Evolutionary conservation across 495 filamentous ascomycete genomes (phyloP), one percentile per base, ranked within the genome.

Genomic region (Apodospora peruviana): DNA sequence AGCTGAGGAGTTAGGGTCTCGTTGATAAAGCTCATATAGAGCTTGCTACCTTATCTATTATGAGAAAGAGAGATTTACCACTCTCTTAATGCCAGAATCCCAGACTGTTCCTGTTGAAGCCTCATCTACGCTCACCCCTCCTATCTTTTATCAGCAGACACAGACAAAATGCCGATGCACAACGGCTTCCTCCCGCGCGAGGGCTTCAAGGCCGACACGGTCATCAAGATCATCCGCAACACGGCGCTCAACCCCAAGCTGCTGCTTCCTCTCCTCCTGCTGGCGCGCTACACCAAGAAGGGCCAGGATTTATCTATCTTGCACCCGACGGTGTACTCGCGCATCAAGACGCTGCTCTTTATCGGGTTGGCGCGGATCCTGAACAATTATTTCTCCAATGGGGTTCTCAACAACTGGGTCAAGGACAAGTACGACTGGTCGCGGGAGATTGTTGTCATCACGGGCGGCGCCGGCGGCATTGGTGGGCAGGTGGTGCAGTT

Each of bases 381-480:
- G 9, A 77, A 71, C 58, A 57, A 49, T 5, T 82, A 67, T 59
- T 58, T 86, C 10, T 79, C 78, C 41, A 59, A 65, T 17, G 62
- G 68, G 4, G 75, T 75, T 3, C 53, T 81, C 34, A 85, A 88
- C 64, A 87, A 86, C 56, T 80, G 74, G 67, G 64, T 63, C 18
- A 57, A 53, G 16, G 84, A 86, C 61, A 67, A 60, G 20, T 87
- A 84, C 59, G 75, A 85, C 68, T 89, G 84, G 83, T 64, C 71
- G 24, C 72, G 75, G 50, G 86, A 90, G 66, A 74, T 89, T 41
- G 78, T 86, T 7, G 65, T 89, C 17, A 72, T 89, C 40, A 89
- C 85, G 0, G 86, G 86, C 12, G 86, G 85, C 5, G 79, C 81
- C 38, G 76, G 76, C 42, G 86, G 85, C 0, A 87, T 89, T 55